phyloP scores from a whole-genome alignment of 768 basidiomycete species.

The Leccinum imitatum region DNA sequence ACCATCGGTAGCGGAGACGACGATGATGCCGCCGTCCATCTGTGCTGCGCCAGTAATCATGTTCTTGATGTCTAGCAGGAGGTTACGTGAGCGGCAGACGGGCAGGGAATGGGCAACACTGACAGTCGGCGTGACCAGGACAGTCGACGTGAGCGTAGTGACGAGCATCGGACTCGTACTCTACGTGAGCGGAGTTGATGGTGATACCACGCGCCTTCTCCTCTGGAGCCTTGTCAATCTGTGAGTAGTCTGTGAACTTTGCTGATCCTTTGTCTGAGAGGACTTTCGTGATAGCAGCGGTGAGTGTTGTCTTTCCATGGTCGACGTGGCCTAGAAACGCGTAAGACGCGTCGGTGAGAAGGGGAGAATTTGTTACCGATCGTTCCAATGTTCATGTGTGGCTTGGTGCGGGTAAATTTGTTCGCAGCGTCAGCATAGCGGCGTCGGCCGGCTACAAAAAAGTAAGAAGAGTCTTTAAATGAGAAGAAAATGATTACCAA shows the following conservation, averaged over 20 bases:
- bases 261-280: constrained; percentile 72
- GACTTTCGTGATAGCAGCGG: constrained; percentile 94
- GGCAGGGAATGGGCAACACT: constrained; percentile 27
- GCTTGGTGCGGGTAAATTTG: constrained; percentile 72
- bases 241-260: constrained; percentile 90
- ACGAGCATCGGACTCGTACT: constrained; percentile 87
- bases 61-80: constrained; percentile 82
- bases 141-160: constrained; percentile 99
- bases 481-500: constrained; percentile 2
- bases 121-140: constrained; percentile 94
- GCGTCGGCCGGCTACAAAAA: constrained; percentile 34
- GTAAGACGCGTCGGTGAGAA: constrained; percentile 18
- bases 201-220: constrained; percentile 99
- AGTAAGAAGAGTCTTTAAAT: not conserved
- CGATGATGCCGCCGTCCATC: constrained; percentile 95
- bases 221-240: constrained; percentile 99
- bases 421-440: constrained; percentile 68
- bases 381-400: constrained; percentile 95
- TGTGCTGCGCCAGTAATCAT: constrained; percentile 99
- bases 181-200: constrained; percentile 97
- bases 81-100: constrained; percentile 4
- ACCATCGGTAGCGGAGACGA: constrained; percentile 97
- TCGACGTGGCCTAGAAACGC: constrained; percentile 76
- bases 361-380: constrained; percentile 52
- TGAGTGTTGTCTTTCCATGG: constrained; percentile 97